These are phyloP conservation scores for Davidsoniella neocaledoniae DNA, from an alignment of 2,329 filamentous ascomycete genomes.

Conservation along the genomic window DNA sequence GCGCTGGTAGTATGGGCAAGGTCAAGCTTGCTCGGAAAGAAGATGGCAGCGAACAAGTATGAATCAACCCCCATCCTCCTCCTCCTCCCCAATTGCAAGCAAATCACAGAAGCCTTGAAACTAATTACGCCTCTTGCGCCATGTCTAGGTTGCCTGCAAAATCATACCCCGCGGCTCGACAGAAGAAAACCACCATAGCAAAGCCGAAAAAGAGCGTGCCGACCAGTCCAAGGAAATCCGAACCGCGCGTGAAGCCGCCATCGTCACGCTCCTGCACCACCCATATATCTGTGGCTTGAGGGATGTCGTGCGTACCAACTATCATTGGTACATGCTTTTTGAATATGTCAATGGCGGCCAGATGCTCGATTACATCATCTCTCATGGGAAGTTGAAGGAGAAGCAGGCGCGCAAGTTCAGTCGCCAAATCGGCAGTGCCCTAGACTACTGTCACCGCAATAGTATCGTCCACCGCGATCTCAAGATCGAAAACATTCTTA, in stretches of 20 bases:
- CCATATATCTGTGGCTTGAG: slow-evolving; percentile 92
- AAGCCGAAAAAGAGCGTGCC: slow-evolving; percentile 66
- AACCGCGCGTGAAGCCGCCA: slow-evolving; percentile 87
- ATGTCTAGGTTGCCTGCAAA: slow-evolving; percentile 75
- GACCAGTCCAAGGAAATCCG: slow-evolving; percentile 94
- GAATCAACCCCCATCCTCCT: slow-evolving; percentile 14
- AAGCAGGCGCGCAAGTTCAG: slow-evolving; percentile 97
- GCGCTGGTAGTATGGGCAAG: slow-evolving; percentile 96
- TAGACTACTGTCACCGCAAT: slow-evolving; percentile 96
- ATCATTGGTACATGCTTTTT: slow-evolving; percentile 99
- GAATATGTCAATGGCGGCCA: slow-evolving; percentile 98
- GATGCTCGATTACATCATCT: slow-evolving; percentile 99
- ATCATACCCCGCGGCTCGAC: slow-evolving; percentile 84
- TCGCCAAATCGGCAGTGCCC: slow-evolving; percentile 85
- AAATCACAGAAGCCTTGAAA: background rate
- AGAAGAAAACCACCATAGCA: slow-evolving; percentile 61
- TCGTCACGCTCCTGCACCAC: slow-evolving; percentile 84
- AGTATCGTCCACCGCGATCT: slow-evolving; percentile 94
- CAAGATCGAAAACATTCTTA: slow-evolving; percentile 98
- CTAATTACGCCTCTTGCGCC: background rate
- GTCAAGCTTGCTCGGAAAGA: slow-evolving; percentile 88
- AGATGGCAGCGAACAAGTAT: slow-evolving; percentile 78
- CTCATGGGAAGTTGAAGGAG: slow-evolving; percentile 90
- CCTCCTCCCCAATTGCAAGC: background rate
- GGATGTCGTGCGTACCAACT: slow-evolving; percentile 87